Conservation (phyloP, 192 early-diverging fungal genomes). For the Physocladia obscura region DNA sequence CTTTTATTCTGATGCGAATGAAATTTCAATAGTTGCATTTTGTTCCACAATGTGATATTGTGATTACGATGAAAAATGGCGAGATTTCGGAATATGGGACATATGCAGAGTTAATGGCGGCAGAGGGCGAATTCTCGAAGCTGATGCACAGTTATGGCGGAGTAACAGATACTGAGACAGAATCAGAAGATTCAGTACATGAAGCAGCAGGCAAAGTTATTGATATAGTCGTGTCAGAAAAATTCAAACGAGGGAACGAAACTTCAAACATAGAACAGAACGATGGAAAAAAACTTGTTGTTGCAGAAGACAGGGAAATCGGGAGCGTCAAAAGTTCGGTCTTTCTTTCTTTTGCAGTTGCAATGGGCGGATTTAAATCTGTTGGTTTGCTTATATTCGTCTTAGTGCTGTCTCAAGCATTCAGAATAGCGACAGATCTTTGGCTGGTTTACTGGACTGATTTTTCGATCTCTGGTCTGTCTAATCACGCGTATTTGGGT, state of each 20-base stretch:
- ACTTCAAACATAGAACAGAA: slow-evolving; percentile 74
- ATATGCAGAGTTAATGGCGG: slow-evolving; percentile 54
- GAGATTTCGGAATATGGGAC: slow-evolving; percentile 60
- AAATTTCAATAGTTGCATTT: slow-evolving; percentile 55
- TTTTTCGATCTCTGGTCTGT: slow-evolving; percentile 38
- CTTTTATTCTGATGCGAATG: neutral
- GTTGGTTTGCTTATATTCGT: slow-evolving; percentile 28
- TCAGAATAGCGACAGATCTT: slow-evolving; percentile 48
- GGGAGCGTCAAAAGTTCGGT: slow-evolving; percentile 50
- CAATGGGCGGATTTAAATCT: slow-evolving; percentile 55
- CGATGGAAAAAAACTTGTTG: slow-evolving; percentile 51
- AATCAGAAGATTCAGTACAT: neutral
- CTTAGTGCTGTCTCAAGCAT: slow-evolving; percentile 23
- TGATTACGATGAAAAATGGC: slow-evolving; percentile 67
- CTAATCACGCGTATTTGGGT: slow-evolving; percentile 21
- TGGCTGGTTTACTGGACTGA: slow-evolving; percentile 40
- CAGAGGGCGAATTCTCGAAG: slow-evolving; percentile 50
- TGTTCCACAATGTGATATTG: slow-evolving; percentile 67
- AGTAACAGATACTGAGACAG: slow-evolving; percentile 40
- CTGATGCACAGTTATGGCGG: slow-evolving; percentile 61
- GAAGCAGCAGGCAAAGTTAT: slow-evolving; percentile 43
- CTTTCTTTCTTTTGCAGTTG: slow-evolving; percentile 24
- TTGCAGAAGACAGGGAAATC: slow-evolving; percentile 72
- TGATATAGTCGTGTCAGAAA: slow-evolving; percentile 72
- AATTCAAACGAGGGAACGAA: slow-evolving; percentile 69